phyloP scores from a whole-genome alignment of 805 yeast genomes.

The Kodamaea kaohsiungensis region DNA sequence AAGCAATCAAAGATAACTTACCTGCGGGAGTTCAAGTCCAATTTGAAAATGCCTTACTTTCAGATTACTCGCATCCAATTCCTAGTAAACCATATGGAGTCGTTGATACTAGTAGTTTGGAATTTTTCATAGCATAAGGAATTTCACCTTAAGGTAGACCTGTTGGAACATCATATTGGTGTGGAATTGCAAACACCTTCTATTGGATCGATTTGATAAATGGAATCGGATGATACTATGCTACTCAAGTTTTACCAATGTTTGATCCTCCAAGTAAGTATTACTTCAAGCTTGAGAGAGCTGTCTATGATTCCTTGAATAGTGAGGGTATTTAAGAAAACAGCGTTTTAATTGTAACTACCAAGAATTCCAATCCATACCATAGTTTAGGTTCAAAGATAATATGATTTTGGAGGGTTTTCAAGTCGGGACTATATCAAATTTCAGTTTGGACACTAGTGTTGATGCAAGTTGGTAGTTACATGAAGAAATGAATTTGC shows the following conservation, averaged over 20 bases:
- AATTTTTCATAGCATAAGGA: conserved; percentile 14
- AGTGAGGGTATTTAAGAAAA: too few species aligned
- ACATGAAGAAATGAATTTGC: too few species aligned
- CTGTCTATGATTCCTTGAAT: conserved; percentile 22
- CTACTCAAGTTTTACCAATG: conserved; percentile 37
- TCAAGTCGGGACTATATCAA: too few species aligned
- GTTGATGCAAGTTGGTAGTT: too few species aligned
- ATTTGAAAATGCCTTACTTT: conserved; percentile 1
- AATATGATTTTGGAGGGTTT: too few species aligned
- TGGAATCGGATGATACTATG: conserved; percentile 41
- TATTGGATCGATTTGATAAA: conserved; percentile 43
- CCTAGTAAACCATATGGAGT: conserved; percentile 9
- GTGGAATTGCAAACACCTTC: conserved; percentile 40
- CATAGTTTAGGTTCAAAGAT: too few species aligned
- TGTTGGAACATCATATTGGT: conserved; percentile 37
- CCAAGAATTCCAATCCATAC: too few species aligned
- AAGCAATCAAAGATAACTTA: conserved; percentile 3
- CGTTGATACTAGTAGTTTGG: conserved; percentile 7
- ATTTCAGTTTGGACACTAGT: too few species aligned
- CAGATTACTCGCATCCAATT: neutral
- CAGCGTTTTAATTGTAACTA: too few species aligned
- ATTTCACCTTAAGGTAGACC: conserved; percentile 37
- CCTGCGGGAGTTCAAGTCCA: conserved; percentile 4
- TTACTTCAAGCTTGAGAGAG: conserved; percentile 24
- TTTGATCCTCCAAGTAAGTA: conserved; percentile 24